A percentile compares a stretch with the other conserved stretches of the same genome.
These are phyloP conservation scores for Rhamnella rubrinervis DNA, from an alignment of 331 rosid species.

Conservation along the genomic window DNA sequence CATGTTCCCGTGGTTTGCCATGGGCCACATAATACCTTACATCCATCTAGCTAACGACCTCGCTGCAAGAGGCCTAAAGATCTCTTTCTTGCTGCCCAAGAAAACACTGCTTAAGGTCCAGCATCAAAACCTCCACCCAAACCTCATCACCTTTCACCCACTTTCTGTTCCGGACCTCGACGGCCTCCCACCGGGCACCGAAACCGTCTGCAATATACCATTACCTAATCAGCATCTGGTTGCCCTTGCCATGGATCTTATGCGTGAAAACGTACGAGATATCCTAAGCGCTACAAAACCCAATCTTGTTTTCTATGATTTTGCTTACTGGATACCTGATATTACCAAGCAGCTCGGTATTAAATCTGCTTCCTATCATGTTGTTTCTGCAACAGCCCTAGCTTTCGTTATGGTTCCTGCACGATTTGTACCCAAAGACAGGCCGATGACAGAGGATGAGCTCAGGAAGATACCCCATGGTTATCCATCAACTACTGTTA, in stretches of 20 bases:
- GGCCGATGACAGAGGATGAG: background rate
- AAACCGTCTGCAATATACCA: conserved; percentile 43
- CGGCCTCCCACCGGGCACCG: conserved; percentile 43
- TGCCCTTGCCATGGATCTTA: conserved; percentile 29
- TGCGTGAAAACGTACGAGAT: background rate
- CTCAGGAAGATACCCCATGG: background rate
- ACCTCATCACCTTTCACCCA: conserved; percentile 35
- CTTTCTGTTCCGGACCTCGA: conserved; percentile 33
- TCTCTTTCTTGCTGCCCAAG: background rate
- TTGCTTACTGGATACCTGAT: background rate
- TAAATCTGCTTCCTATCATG: background rate
- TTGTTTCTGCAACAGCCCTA: background rate
- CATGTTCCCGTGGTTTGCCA: background rate
- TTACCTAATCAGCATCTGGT: conserved; percentile 18
- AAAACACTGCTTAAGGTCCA: background rate
- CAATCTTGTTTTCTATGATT: background rate
- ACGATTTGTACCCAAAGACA: background rate
- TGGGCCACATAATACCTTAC: background rate
- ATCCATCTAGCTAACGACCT: background rate
- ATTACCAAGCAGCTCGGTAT: background rate
- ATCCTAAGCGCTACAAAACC: background rate
- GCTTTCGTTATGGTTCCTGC: background rate
- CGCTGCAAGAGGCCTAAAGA: background rate
- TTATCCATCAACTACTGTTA: background rate
- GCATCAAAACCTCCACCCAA: conserved; percentile 4